Evolutionary conservation across 805 yeast species (phyloP), one percentile per base, ranked within the genome.

Genomic region (Clavispora vitiphila): DNA sequence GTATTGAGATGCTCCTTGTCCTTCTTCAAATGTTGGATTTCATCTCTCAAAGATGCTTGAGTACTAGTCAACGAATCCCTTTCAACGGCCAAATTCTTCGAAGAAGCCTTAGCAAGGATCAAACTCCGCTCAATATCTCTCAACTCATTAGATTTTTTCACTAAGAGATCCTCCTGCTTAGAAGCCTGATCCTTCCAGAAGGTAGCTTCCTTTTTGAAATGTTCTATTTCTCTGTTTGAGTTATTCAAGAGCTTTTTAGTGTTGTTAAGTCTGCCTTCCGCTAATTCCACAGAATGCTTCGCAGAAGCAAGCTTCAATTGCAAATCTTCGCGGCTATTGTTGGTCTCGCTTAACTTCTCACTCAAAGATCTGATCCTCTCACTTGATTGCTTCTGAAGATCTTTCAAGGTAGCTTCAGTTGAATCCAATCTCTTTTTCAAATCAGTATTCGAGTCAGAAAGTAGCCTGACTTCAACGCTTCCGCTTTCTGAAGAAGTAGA

Each of bases 1-100:
- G 76, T 71, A 49, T 74, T 80, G 31, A 86, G 63, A 39, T 77
- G 72, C 5, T 72, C 60, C 51, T 77, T 80, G 54, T 88, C 96
- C 3, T 72, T 71, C 35, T 71, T 63, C 41, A 85, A 61, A 22
- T 68, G 72, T 7, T 64, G 61, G 32, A 80, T 70, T 46, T 84
- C 87, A 11, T 64, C 62, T 24, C 72, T 64, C 23, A 85, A 58
- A 9, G 83, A 65, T 14, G 63, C 58, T 48, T 80, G 81, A 11
- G 74, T 53, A 0, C 76, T 54, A 30, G 66, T 60, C 70, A 79
- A 71, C 32, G 80, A 55, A 4, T 69, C 62, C 42, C 72, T 77
- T 50, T 85, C 91, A 2, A 81, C 74, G 40, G 66, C 63, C 44
- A 81, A 58, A 39, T 73, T 75, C 12, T 69, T 68, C 5, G 76